Percentiles rank a stretch among this genome's conserved stretches.
Conservation (phyloP, 2,329 filamentous ascomycete species). For the Lasiodiplodia gonubiensis region DNA sequence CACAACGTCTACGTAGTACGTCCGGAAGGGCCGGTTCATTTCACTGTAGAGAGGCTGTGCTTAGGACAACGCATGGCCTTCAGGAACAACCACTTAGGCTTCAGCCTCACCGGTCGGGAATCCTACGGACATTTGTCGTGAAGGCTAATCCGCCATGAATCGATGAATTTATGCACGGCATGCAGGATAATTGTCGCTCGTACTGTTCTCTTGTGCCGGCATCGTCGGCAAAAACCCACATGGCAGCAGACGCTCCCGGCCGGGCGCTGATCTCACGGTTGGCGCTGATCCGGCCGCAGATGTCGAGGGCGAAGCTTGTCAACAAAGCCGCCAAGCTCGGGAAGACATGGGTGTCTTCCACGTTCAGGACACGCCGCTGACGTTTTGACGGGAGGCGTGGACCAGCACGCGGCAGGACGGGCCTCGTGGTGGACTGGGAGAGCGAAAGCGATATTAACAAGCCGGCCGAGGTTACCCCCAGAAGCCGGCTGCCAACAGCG, state of each 20-base stretch:
- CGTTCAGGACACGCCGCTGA: conserved; percentile 15
- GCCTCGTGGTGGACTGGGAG: conserved; percentile 10
- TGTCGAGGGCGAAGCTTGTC: conserved; percentile 14
- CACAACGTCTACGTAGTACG: conserved; percentile 10
- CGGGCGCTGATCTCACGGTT: conserved; percentile 13
- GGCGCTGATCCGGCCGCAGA: conserved; percentile 19
- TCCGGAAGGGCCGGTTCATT: conserved; percentile 23
- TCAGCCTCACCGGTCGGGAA: conserved; percentile 22
- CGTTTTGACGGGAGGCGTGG: conserved; percentile 20
- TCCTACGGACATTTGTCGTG: conserved; percentile 17
- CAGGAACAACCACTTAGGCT: neutral
- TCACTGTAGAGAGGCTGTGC: conserved; percentile 22
- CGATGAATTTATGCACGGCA: conserved; percentile 18
- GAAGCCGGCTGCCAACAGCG: neutral
- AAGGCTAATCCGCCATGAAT: neutral
- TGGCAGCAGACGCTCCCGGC: conserved; percentile 12
- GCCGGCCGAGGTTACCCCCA: conserved; percentile 10
- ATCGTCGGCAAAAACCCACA: conserved; percentile 13
- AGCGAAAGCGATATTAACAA: conserved; percentile 17
- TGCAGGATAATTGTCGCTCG: conserved; percentile 14
- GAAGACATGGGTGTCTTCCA: conserved; percentile 10
- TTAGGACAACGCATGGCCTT: conserved; percentile 14
- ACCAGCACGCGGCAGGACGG: conserved; percentile 22
- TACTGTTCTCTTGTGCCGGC: conserved; percentile 2
- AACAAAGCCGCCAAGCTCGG: conserved; percentile 14